Evolutionary conservation across 2,329 filamentous ascomycete genomes (phyloP), one percentile per base, ranked within the genome.

Genomic region (Gremmenia infestans): DNA sequence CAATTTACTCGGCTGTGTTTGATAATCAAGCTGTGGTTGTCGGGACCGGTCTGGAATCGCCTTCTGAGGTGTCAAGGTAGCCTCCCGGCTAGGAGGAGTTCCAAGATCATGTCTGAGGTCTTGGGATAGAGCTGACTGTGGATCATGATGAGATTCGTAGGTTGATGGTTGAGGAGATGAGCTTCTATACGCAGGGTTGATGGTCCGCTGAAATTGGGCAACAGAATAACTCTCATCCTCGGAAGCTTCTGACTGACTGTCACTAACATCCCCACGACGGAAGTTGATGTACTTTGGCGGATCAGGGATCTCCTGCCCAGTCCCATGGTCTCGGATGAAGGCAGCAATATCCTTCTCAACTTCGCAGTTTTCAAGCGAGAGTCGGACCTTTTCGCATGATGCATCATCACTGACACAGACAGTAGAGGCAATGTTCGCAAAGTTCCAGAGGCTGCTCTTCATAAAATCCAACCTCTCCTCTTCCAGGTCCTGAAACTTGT

Each of bases 271-370:
- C 15, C 93, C 94, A 11, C 94, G 87, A 71, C 91, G 95, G 72
- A 97, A 99, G 76, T 99, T 97, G 82, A 99, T 97, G 72, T 97
- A 99, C 72, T 91, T 97, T 45, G 94, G 94, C 23, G 94, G 85
- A 71, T 97, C 94, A 1, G 94, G 95, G 48, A 99, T 99, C 71
- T 99, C 95, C 72, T 97, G 93, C 5, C 94, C 92, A 2, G 94
- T 99, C 22, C 93, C 93, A 61, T 76, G 82, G 48, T 96, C 91
- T 60, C 81, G 87, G 74, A 99, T 99, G 75, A 99, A 99, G 60
- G 74, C 77, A 22, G 84, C 76, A 60, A 99, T 97, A 70, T 99
- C 95, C 71, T 93, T 96, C 71, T 97, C 92, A 2, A 99, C 94
- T 66, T 99, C 94, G 75, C 95, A 96, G 68, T 89, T 89, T 74